These are phyloP conservation scores for Ampelocalamus luodianensis DNA, from an alignment of 176 grass and related monocot species.

Conservation along the genomic window DNA sequence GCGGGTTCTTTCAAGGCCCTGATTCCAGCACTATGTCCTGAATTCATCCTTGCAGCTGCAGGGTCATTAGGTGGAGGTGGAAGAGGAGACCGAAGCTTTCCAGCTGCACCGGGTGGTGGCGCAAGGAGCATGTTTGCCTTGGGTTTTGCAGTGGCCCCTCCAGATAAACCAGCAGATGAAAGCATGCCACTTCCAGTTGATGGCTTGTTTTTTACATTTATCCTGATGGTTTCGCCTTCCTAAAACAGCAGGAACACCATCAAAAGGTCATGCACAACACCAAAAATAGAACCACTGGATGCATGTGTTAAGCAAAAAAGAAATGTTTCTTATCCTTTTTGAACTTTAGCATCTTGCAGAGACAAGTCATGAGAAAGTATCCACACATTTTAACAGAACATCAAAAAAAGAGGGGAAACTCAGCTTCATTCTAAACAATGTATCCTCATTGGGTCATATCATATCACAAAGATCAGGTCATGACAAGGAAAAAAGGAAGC, in stretches of 20 bases:
- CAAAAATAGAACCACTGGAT: not conserved
- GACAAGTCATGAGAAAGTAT: constrained; percentile 18
- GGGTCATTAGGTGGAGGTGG: constrained; percentile 95
- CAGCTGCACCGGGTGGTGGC: constrained; percentile 70
- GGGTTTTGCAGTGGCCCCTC: constrained; percentile 56
- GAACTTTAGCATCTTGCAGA: constrained; percentile 29
- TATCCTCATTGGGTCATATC: not conserved
- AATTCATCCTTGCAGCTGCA: constrained; percentile 75
- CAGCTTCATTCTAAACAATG: not conserved
- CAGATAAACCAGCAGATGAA: constrained; percentile 71
- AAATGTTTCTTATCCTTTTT: not conserved
- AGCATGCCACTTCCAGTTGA: constrained; percentile 81
- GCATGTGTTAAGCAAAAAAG: constrained; percentile 18
- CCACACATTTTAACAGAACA: constrained; percentile 13
- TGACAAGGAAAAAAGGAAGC: not conserved
- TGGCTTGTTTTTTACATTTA: constrained; percentile 95
- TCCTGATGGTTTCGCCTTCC: constrained; percentile 99
- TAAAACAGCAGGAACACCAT: constrained; percentile 34
- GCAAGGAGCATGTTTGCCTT: constrained; percentile 70
- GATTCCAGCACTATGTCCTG: constrained; percentile 51
- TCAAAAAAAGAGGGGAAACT: not conserved
- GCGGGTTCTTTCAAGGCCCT: constrained; percentile 52
- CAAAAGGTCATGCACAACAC: constrained; percentile 37
- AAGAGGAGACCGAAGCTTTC: constrained; percentile 85
- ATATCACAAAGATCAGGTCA: constrained; percentile 7